Conservation (phyloP, 352 stramenopile species). For the Globisporangium canariense region DNA sequence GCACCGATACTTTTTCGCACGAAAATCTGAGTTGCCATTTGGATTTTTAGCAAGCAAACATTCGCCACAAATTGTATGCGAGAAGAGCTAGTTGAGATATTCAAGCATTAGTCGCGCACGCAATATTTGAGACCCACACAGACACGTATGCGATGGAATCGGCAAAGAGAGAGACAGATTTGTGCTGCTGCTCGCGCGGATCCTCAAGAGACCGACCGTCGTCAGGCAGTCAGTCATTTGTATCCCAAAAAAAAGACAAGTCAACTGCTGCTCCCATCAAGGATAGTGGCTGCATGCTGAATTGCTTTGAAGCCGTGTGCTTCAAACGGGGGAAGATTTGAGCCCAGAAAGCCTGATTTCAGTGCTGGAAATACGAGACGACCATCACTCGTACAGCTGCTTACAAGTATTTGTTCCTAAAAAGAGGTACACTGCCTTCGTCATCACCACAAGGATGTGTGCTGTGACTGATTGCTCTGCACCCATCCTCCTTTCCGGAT, state of each 20-base stretch:
- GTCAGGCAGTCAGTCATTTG: conserved; percentile 6
- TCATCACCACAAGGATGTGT: not conserved
- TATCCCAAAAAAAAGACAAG: not conserved
- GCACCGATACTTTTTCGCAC: not conserved
- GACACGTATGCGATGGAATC: too few relatives aligned
- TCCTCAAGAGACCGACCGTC: not conserved
- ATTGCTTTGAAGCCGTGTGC: conserved; percentile 1
- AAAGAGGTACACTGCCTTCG: not conserved
- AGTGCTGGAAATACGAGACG: not conserved
- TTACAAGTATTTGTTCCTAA: not conserved
- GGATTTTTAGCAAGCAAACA: not conserved
- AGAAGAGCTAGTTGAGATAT: not conserved
- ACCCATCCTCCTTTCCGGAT: not conserved
- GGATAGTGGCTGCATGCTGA: conserved; percentile 9
- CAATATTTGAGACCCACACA: not conserved
- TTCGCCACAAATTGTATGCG: too few relatives aligned
- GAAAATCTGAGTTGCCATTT: not conserved
- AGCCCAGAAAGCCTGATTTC: not conserved
- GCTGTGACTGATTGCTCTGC: not conserved
- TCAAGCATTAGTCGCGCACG: too few relatives aligned
- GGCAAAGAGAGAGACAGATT: not conserved
- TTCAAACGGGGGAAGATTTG: not conserved
- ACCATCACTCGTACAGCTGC: not conserved
- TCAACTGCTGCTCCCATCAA: conserved; percentile 5
- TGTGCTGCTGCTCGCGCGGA: not conserved